Base-by-base conservation (phyloP, 2,329 filamentous ascomycete species). In the Neophaeococcomyces aloes region DNA sequence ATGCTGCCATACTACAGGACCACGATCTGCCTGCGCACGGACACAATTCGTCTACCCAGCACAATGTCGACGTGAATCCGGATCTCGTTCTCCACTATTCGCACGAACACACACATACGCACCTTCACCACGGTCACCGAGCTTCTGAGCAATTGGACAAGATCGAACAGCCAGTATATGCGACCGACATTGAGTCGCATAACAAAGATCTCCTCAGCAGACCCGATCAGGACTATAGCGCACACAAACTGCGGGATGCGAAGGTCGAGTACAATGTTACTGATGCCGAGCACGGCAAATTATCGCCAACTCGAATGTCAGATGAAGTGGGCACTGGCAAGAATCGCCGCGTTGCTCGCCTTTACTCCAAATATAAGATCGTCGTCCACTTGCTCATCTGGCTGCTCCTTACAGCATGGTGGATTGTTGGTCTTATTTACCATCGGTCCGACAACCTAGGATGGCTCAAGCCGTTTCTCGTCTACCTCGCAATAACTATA, bases 391-490 rank as follows among this genome's bases (percentile, higher is more conserved):
- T 69, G 27, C 49, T 50, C 41, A 52, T 53, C 40, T 53, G 53
- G 53, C 38, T 52, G n/a, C 27, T 53, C 13, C 53, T 55, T 44
- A 53, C 50, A 23, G 49, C 49, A 40, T 87, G 83, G 83, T 88
- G 82, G 82, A 81, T 88, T 51, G 79, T 81, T 5, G 76, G 79
- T 43, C 66, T 89, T 37, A 69, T 87, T 47, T 68, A 86, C 42
- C 85, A 89, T 60, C 77, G 77, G 47, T 54, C 81, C 47, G 78
- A 86, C 57, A 71, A 70, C 55, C 71, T 74, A 63, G 86, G 85
- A 57, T 94, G 86, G 86, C 64, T 93, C 45, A 76, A 88, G 38
- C 86, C 87, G 0, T 91, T 93, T 64, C 70, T 94, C 39, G 59
- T 94, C 36, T 94, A 81, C 70, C 75, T 94, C 35, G 72, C 69